Conservation (phyloP, 768 basidiomycete species). For the Cyathus striatus region DNA sequence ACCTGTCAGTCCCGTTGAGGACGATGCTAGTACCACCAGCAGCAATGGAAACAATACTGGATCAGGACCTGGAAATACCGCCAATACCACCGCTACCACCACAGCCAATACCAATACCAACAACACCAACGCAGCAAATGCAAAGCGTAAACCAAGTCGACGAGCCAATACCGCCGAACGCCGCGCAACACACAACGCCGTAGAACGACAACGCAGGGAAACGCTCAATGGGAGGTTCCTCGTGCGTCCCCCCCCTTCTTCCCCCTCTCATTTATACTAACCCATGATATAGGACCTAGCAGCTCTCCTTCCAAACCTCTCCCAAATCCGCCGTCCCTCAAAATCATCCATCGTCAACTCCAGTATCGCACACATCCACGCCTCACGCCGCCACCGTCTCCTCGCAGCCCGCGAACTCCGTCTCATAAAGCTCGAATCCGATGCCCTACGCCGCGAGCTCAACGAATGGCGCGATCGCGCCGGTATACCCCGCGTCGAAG, state of each 20-base stretch:
- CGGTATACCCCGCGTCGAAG: slow-evolving; percentile 65
- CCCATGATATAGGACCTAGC: slow-evolving; percentile 68
- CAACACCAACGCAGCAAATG: slow-evolving; percentile 21
- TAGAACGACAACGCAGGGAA: slow-evolving; percentile 90
- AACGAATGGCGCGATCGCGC: slow-evolving; percentile 89
- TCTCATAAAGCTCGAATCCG: slow-evolving; percentile 71
- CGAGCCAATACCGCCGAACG: slow-evolving; percentile 96
- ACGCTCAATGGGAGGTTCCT: slow-evolving; percentile 91
- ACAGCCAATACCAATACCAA: slow-evolving; percentile 13
- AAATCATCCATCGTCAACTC: slow-evolving; percentile 98
- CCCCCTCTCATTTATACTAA: not conserved
- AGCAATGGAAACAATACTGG: slow-evolving; percentile 7
- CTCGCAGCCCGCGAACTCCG: slow-evolving; percentile 83
- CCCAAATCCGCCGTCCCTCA: slow-evolving; percentile 87
- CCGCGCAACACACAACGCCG: slow-evolving; percentile 94
- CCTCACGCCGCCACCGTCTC: slow-evolving; percentile 74
- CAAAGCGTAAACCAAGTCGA: slow-evolving; percentile 78
- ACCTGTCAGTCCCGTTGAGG: slow-evolving; percentile 28
- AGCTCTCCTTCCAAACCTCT: slow-evolving; percentile 84
- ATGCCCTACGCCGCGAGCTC: slow-evolving; percentile 83
- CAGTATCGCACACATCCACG: slow-evolving; percentile 83
- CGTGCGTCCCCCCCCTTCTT: slow-evolving; percentile 32
- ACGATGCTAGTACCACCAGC: slow-evolving; percentile 4
- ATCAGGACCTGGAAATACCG: slow-evolving; percentile 4
- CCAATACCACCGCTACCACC: slow-evolving; percentile 8